A percentile compares a stretch with the other conserved stretches of the same genome.
Evolutionary conservation across 106 monocot species (phyloP).

Genomic region (Phalaenopsis equestris): DNA sequence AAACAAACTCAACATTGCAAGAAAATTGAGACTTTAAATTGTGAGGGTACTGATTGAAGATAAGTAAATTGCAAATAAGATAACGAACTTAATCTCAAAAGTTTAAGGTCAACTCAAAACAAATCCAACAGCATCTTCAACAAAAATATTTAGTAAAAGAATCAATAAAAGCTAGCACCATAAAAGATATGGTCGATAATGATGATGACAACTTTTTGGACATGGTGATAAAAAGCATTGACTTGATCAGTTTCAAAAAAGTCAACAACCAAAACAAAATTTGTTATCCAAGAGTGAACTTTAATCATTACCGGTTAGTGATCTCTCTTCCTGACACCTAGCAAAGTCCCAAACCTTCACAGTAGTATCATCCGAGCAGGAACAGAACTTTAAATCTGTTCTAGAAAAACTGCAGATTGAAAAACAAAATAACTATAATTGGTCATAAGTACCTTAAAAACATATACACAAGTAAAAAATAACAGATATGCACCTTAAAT

Average conservation of each 20-base stretch:
- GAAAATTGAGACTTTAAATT: no score
- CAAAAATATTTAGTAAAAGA: no score
- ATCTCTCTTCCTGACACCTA: conserved; percentile 94
- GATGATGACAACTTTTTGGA: background rate
- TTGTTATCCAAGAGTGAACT: background rate
- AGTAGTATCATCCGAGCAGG: conserved; percentile 95
- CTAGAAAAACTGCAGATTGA: conserved; percentile 64
- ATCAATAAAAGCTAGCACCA: no score
- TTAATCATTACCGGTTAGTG: conserved; percentile 83
- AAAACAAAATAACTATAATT: background rate
- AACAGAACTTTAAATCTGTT: conserved; percentile 97
- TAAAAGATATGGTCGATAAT: background rate
- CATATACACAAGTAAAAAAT: background rate
- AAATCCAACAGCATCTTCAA: background rate
- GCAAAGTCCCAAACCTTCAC: conserved; percentile 99
- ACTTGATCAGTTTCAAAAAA: background rate
- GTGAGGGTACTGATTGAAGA: no score
- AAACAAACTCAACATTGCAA: no score
- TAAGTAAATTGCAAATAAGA: no score
- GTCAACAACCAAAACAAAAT: background rate
- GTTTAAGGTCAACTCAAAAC: background rate
- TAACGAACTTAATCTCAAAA: background rate
- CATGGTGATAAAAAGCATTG: background rate
- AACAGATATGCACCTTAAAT: conserved; percentile 47
- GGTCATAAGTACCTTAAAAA: background rate